phyloP scores from a whole-genome alignment of 495 filamentous ascomycete genomes.

The Neurospora tetraspora region DNA sequence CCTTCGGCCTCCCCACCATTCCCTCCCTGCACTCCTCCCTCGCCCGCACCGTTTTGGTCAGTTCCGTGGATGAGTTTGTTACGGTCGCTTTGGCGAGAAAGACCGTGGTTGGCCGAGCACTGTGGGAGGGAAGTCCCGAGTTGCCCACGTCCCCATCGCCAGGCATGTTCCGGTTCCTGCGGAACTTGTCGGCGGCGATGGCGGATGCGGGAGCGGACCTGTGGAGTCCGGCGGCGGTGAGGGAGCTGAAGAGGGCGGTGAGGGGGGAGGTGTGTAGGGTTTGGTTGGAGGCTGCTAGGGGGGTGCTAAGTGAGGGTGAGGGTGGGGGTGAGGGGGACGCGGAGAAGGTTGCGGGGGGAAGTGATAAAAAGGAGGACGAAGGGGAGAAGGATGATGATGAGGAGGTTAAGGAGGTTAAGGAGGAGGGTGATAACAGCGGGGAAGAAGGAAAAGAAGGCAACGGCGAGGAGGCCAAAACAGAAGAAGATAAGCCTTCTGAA shows the following conservation, averaged over 20 bases:
- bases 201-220: conserved; percentile 60
- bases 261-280: conserved; percentile 31
- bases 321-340: no score
- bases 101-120: conserved; percentile 38
- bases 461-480: conserved; percentile 27
- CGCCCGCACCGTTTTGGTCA: conserved; percentile 24
- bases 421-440: no score
- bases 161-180: conserved; percentile 62
- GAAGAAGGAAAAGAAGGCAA: conserved; percentile 13
- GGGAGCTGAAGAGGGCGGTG: conserved; percentile 48
- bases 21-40: conserved; percentile 50
- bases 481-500: conserved; percentile 3
- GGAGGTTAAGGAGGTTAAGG: no score
- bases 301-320: background rate
- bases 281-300: conserved; percentile 31
- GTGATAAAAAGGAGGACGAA: no score
- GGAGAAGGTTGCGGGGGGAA: no score
- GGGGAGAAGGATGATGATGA: no score
- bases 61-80: conserved; percentile 32
- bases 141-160: conserved; percentile 78
- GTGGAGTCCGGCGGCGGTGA: conserved; percentile 67
- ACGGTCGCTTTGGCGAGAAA: conserved; percentile 27
- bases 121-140: conserved; percentile 65
- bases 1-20: conserved; percentile 41
- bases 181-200: conserved; percentile 57